Percentiles rank a stretch among this genome's conserved stretches.
These are phyloP conservation scores for Candida endomychidarum DNA, from an alignment of 805 yeast species.

Conservation along the genomic window DNA sequence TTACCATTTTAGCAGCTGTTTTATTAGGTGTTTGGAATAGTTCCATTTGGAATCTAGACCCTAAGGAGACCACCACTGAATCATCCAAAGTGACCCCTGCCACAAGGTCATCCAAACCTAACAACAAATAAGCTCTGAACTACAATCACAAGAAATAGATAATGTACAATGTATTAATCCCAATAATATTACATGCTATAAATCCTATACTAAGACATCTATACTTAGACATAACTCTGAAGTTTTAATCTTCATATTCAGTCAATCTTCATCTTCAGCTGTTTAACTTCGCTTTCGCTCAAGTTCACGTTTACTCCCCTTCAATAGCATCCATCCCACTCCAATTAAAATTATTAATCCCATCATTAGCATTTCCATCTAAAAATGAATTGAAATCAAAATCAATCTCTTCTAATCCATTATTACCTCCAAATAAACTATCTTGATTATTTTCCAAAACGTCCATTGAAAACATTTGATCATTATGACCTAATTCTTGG, in stretches of 20 bases:
- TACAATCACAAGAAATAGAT: conserved; percentile 5
- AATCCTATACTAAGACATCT: too few species aligned
- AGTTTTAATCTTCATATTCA: too few species aligned
- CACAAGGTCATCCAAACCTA: too few species aligned
- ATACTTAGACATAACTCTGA: too few species aligned
- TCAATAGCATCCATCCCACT: conserved; percentile 34
- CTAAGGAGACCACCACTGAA: conserved; percentile 8
- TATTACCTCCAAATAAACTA: conserved; percentile 13
- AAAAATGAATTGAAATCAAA: conserved; percentile 44
- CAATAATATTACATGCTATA: conserved; percentile 7
- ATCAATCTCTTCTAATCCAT: conserved; percentile 41
- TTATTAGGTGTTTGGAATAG: conserved; percentile 32
- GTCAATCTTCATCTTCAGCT: too few species aligned
- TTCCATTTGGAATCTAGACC: conserved; percentile 4
- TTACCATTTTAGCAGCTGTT: conserved; percentile 29
- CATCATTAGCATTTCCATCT: conserved; percentile 37
- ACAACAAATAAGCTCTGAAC: too few species aligned
- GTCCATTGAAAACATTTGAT: conserved; percentile 37
- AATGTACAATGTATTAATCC: conserved; percentile 4
- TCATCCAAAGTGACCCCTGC: too few species aligned
- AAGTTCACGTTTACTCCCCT: too few species aligned
- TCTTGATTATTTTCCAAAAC: conserved; percentile 22
- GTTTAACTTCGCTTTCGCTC: too few species aligned
- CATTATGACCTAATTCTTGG: conserved; percentile 23
- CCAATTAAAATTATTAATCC: conserved; percentile 40